Evolutionary conservation across 2,329 filamentous ascomycete genomes (phyloP), one percentile per base, ranked within the genome.

Genomic region (Pseudogymnoascus sp.): DNA sequence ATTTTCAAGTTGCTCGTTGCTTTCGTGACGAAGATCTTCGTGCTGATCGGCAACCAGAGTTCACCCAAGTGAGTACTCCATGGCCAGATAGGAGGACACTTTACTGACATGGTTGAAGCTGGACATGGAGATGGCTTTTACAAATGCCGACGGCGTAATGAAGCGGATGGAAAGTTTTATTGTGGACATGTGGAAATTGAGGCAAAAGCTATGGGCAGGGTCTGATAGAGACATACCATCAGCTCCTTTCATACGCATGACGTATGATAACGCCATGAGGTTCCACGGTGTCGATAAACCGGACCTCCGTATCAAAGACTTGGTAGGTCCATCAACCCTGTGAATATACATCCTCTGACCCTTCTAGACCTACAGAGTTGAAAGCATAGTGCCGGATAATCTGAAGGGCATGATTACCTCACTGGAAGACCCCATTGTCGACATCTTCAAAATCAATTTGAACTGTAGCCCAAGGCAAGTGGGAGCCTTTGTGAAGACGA

Each of bases 21-120:
- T 99, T 96, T 73, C 85, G 94, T 12, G 95, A 99, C 69, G 94
- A 99, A 70, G 95, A 97, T 71, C 77, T 94, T 34, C 82, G 94
- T 18, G 89, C 92, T 1, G 95, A 99, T 71, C 81, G 94, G 38
- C 94, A 99, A 70, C 95, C 94, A 0, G 94, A 99, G 70, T 99
- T 99, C 69, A 96, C 94, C 1, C 91, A 95, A 77, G 87, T 89
- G 73, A 67, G 71, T 62, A 34, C 15, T 35, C 34, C 30, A 8
- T 35, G 19, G 8, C 23, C 6, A 12, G 15, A 23, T 4, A 38
- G 3, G 18, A 21, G 18, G n/a, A n/a, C 3, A 37, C 1, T 19
- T 34, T 30, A 52, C 61, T 67, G 58, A 66, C 28, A 18, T 33
- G 13, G 19, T 0, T 59, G 12, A 67, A 94, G 84, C 81, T 96